These are phyloP conservation scores for Clonostachys rosea DNA, from an alignment of 2,329 filamentous ascomycete species.

Conservation along the genomic window DNA sequence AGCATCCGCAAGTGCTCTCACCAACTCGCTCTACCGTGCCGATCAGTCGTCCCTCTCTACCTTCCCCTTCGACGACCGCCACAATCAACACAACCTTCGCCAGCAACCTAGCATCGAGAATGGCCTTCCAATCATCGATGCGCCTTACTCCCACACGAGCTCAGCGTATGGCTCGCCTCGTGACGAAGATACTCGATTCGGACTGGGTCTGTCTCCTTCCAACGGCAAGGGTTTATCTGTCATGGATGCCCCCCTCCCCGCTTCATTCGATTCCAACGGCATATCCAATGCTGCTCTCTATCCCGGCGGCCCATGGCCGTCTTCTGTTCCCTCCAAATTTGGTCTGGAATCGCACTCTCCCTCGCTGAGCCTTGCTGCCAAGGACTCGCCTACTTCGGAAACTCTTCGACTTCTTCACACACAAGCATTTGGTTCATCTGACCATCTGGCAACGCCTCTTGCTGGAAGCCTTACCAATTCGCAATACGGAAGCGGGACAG, in stretches of 20 bases:
- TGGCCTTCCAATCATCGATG: constrained; percentile 53
- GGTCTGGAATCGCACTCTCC: constrained; percentile 81
- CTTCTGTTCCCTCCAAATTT: constrained; percentile 89
- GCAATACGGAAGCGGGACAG: constrained; percentile 45
- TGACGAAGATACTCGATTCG: constrained; percentile 57
- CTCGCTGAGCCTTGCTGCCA: constrained; percentile 56
- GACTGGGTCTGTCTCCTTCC: constrained; percentile 75
- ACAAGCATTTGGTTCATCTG: constrained; percentile 63
- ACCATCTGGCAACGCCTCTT: constrained; percentile 52
- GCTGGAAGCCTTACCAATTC: constrained; percentile 40
- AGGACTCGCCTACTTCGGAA: constrained; percentile 57
- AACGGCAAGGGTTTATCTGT: constrained; percentile 75
- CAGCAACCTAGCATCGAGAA: constrained; percentile 50
- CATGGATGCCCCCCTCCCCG: constrained; percentile 85
- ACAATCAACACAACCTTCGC: constrained; percentile 30
- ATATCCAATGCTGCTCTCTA: constrained; percentile 88
- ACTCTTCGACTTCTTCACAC: constrained; percentile 60
- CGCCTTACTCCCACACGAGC: constrained; percentile 48
- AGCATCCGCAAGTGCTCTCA: constrained; percentile 65
- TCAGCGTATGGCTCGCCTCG: constrained; percentile 79
- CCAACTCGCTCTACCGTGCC: constrained; percentile 44
- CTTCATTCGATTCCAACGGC: constrained; percentile 94
- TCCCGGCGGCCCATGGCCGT: constrained; percentile 73
- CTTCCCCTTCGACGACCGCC: constrained; percentile 34
- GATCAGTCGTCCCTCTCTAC: constrained; percentile 30